Percentiles rank a stretch among this genome's conserved stretches.
Conservation (phyloP, 2,329 filamentous ascomycete species). For the Talaromyces piceae region DNA sequence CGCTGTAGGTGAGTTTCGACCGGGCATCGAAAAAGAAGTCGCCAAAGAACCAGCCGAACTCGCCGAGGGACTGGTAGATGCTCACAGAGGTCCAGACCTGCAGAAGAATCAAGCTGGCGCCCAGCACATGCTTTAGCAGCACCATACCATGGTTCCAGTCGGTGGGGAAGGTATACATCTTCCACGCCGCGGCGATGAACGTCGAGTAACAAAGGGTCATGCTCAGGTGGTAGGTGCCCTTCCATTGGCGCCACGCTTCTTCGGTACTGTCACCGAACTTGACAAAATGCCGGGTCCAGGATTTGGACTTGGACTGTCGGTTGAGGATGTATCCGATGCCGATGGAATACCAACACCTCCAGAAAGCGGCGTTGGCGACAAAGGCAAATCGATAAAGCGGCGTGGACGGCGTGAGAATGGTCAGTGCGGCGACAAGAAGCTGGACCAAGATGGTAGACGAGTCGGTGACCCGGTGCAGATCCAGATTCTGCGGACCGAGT, state of each 20-base stretch:
- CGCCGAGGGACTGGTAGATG: constrained; percentile 90
- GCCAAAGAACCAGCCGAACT: constrained; percentile 98
- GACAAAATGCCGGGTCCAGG: constrained; percentile 95
- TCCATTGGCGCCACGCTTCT: constrained; percentile 98
- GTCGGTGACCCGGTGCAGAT: constrained; percentile 82
- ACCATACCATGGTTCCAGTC: constrained; percentile 85
- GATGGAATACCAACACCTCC: constrained; percentile 87
- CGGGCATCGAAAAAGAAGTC: constrained; percentile 95
- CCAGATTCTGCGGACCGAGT: constrained; percentile 73
- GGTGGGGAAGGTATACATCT: constrained; percentile 81
- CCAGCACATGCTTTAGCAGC: constrained; percentile 79
- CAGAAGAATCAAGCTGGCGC: constrained; percentile 69
- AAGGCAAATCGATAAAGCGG: constrained; percentile 69
- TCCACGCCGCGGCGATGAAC: constrained; percentile 88
- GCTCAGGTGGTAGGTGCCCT: constrained; percentile 87
- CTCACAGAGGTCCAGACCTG: constrained; percentile 90
- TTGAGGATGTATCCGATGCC: constrained; percentile 81
- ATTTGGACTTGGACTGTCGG: constrained; percentile 79
- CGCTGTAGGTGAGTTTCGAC: constrained; percentile 85
- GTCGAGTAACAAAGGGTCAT: constrained; percentile 84
- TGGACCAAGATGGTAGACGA: constrained; percentile 70
- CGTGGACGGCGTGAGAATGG: constrained; percentile 70
- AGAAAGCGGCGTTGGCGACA: constrained; percentile 67
- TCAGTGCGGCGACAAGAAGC: constrained; percentile 65
- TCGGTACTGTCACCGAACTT: constrained; percentile 87